phyloP scores from a whole-genome alignment of 257 asterid species.

The Catharanthus roseus region DNA sequence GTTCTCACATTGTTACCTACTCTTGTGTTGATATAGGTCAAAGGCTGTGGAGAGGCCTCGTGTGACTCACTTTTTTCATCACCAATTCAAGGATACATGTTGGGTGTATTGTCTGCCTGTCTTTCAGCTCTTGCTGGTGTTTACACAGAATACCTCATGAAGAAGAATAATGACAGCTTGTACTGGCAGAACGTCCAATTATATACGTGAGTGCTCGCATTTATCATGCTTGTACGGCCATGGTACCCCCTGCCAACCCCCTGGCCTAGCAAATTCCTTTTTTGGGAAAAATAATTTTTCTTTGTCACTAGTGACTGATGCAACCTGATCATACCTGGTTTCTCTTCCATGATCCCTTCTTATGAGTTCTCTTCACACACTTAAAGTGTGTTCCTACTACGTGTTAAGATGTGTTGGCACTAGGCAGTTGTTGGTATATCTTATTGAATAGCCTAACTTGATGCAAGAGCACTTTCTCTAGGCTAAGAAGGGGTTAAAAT shows the following conservation, averaged over 20 bases:
- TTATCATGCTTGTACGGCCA: constrained; percentile 1
- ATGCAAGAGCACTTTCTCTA: background rate
- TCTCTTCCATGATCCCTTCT: background rate
- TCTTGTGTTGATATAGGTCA: constrained; percentile 47
- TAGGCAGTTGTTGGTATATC: background rate
- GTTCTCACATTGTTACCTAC: background rate
- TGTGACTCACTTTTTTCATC: constrained; percentile 85
- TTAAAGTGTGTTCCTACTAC: background rate
- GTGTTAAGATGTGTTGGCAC: no score
- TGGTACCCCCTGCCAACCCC: background rate
- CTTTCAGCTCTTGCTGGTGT: constrained; percentile 96
- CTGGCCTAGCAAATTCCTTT: background rate
- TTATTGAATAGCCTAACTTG: background rate
- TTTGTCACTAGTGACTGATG: background rate
- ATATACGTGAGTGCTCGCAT: constrained; percentile 52
- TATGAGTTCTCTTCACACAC: background rate
- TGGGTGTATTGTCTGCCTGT: constrained; percentile 86
- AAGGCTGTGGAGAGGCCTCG: constrained; percentile 92
- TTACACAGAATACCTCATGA: constrained; percentile 97
- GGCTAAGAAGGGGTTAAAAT: constrained; percentile 2
- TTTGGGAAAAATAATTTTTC: background rate
- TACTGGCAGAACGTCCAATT: constrained; percentile 95
- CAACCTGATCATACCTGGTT: background rate
- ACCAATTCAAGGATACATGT: constrained; percentile 84
- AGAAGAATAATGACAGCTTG: constrained; percentile 93